Base-by-base conservation (phyloP, 371 early-diverging fungal species). In the Amoeboaphelidium protococcarum region DNA sequence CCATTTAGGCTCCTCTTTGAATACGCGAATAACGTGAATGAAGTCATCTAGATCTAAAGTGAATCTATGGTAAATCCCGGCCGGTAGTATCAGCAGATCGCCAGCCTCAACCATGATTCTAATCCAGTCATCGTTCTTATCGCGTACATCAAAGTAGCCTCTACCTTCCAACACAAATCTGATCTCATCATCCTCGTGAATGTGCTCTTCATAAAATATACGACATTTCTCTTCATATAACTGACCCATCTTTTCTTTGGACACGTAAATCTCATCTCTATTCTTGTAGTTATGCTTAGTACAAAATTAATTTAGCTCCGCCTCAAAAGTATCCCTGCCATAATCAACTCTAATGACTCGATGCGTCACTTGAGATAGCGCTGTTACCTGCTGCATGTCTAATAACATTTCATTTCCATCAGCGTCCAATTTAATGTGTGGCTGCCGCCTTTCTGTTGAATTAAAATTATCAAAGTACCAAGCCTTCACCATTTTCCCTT, bases 1-100 rank as follows among this genome's bases (percentile, higher is more conserved):
- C 89, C 88, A 87, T 52, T 78, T 72, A 41, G 88, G 88, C 40
- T 86, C 79, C 54, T 89, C 91, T 59, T 87, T 82, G 66, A 92
- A 89, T 42, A 90, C 62, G 44, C 91, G 72, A 77, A 86, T 79
- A 16, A 83, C 84, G 50, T 79, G 72, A 50, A 91, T 71, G 60
- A 44, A 44, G 24, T 44, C 44, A 23, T 31, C 44, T n/a, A 6
- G 16, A 31, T 44, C 44, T 12, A 44, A 23, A 6, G 44, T 44
- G 26, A 46, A 46, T 45, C 47, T 3, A 26, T 46, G 47, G 41
- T 45, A 46, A 20, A 46, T 26, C 20, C 47, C 47, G 23, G 26
- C 47, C 23, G 47, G 47, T 13, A 46, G 19, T 19, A 45, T 41
- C 19, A 46, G 20, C 23, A 46, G 26, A 26, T 46, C 47, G 3